A percentile compares a stretch with the other conserved stretches of the same genome.
Evolutionary conservation across 352 stramenopile species (phyloP).

Genomic region (Phytophthora nicotianae): DNA sequence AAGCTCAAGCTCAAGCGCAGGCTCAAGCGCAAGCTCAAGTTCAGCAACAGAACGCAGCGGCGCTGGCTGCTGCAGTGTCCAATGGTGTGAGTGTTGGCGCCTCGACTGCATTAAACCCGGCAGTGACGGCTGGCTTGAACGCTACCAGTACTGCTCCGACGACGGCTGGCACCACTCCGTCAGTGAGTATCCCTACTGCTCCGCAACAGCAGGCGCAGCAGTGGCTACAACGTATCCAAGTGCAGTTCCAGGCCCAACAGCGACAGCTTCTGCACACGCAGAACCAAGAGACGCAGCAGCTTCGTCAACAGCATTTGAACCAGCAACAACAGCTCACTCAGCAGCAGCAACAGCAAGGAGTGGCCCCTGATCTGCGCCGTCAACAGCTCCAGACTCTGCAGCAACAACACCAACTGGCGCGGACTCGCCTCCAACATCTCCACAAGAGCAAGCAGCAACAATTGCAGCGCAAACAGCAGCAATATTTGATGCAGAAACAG

Average conservation of each 20-base stretch:
- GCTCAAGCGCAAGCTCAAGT: slow-evolving; percentile 29
- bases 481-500: slow-evolving; percentile 81
- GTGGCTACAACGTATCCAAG: slow-evolving; percentile 80
- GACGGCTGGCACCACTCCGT: slow-evolving; percentile 23
- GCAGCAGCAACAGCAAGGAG: slow-evolving; percentile 70
- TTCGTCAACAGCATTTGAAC: slow-evolving; percentile 76
- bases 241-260: slow-evolving; percentile 83
- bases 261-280: slow-evolving; percentile 73
- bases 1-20: slow-evolving; percentile 33
- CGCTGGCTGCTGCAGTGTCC: slow-evolving; percentile 25
- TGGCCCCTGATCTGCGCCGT: slow-evolving; percentile 60
- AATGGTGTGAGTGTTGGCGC: slow-evolving; percentile 23
- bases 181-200: slow-evolving; percentile 38
- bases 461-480: slow-evolving; percentile 81
- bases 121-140: slow-evolving; percentile 35
- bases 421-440: slow-evolving; percentile 67
- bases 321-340: slow-evolving; percentile 78
- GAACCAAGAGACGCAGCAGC: slow-evolving; percentile 79
- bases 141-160: slow-evolving; percentile 30
- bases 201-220: slow-evolving; percentile 81
- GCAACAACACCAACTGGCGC: slow-evolving; percentile 74
- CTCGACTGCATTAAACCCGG: slow-evolving; percentile 37
- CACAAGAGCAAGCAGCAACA: slow-evolving; percentile 86
- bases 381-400: slow-evolving; percentile 80
- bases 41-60: slow-evolving; percentile 26